These are phyloP conservation scores for Rutstroemia sydowiana DNA, from an alignment of 2,329 filamentous ascomycete species.

Conservation along the genomic window DNA sequence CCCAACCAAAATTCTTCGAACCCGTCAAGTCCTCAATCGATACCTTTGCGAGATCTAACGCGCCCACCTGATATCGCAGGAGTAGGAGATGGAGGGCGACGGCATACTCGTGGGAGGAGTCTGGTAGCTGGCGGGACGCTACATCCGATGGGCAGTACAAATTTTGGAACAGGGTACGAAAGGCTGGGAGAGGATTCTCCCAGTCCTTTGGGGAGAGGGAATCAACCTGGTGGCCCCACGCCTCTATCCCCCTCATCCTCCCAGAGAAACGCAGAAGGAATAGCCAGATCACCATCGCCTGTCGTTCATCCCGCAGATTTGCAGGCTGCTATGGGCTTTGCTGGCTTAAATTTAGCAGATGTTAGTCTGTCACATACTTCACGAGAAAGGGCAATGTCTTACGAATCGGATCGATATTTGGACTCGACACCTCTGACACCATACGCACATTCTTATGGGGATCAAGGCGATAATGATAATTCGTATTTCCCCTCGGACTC, in stretches of 20 bases:
- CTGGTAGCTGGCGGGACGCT: constrained; percentile 23
- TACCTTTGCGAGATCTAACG: constrained; percentile 61
- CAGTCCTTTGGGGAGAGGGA: constrained; percentile 19
- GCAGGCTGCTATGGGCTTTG: constrained; percentile 29
- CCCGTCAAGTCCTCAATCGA: constrained; percentile 48
- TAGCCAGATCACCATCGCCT: constrained; percentile 22
- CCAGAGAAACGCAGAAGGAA: constrained; percentile 13
- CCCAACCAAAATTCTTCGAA: constrained; percentile 36
- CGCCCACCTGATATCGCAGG: constrained; percentile 28
- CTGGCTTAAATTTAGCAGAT: constrained; percentile 29
- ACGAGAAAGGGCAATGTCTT: constrained; percentile 19
- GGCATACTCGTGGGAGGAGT: constrained; percentile 28
- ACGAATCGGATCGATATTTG: constrained; percentile 23
- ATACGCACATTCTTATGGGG: constrained; percentile 16
- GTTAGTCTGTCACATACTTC: constrained; percentile 27
- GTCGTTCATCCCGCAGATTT: constrained; percentile 27
- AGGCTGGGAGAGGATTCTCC: constrained; percentile 26
- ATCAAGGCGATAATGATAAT: constrained; percentile 18
- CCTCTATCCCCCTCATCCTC: constrained; percentile 10
- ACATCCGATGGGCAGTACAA: constrained; percentile 21
- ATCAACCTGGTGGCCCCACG: constrained; percentile 11
- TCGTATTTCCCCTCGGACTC: constrained; percentile 39
- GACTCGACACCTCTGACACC: constrained; percentile 14
- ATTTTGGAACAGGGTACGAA: constrained; percentile 24
- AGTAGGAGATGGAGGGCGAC: constrained; percentile 20